Percentiles rank a stretch among this genome's conserved stretches.
phyloP scores from a whole-genome alignment of 345 rosid genomes.

The Hypericum androsaemum region DNA sequence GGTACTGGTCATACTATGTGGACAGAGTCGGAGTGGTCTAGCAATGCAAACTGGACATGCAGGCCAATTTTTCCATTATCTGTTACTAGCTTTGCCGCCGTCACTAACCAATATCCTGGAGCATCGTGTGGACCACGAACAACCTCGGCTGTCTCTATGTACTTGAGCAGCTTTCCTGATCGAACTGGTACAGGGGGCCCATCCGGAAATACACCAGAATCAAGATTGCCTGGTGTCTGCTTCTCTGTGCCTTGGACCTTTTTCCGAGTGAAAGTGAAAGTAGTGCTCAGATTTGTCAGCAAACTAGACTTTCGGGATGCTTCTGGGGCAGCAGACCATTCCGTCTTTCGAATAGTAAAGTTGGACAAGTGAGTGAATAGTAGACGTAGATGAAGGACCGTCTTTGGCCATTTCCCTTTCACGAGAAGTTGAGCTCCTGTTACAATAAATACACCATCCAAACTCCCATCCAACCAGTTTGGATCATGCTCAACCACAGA shows the following conservation, averaged over 20 bases:
- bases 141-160: conserved; percentile 52
- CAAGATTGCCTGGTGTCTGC: conserved; percentile 41
- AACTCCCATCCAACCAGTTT: conserved; percentile 38
- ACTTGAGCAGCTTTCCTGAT: conserved; percentile 43
- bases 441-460: conserved; percentile 44
- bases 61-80: conserved; percentile 59
- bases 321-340: conserved; percentile 45
- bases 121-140: conserved; percentile 55
- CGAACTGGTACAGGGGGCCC: conserved; percentile 48
- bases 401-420: conserved; percentile 60
- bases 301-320: conserved; percentile 36
- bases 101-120: conserved; percentile 68
- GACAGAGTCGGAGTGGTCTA: conserved; percentile 26
- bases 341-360: conserved; percentile 42
- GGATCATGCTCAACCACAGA: conserved; percentile 46
- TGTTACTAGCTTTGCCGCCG: conserved; percentile 47
- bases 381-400: conserved; percentile 51
- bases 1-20: too few relatives aligned
- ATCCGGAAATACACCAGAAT: conserved; percentile 58
- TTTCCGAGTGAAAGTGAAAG: conserved; percentile 48
- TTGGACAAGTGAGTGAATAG: conserved; percentile 43
- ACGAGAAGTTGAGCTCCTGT: conserved; percentile 56
- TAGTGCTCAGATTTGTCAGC: conserved; percentile 52
- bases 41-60: conserved; percentile 54
- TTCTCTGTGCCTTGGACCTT: conserved; percentile 27